These are phyloP conservation scores for Hygrocybe punicea DNA, from an alignment of 768 basidiomycete species.

Conservation along the genomic window DNA sequence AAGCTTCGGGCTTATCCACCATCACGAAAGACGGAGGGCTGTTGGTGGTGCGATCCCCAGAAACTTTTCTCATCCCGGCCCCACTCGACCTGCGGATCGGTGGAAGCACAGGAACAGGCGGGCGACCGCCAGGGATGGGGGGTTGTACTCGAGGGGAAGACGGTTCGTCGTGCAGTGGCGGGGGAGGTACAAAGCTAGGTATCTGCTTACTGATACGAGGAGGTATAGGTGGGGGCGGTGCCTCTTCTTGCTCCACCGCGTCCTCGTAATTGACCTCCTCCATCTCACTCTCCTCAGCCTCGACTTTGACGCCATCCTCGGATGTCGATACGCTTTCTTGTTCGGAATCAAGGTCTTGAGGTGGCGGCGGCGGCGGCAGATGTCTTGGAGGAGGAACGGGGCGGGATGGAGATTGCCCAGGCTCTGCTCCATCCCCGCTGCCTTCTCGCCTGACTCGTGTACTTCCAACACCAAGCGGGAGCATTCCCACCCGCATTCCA, in stretches of 20 bases:
- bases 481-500: constrained; percentile 57
- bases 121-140: constrained; percentile 41
- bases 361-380: constrained; percentile 26
- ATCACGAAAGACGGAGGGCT: constrained; percentile 58
- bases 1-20: constrained; percentile 50
- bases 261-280: constrained; percentile 65
- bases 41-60: constrained; percentile 27
- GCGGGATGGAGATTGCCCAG: constrained; percentile 15
- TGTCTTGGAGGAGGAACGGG: constrained; percentile 25
- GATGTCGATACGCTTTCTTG: constrained; percentile 43
- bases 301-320: constrained; percentile 62
- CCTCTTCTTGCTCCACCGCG: constrained; percentile 46
- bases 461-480: constrained; percentile 40
- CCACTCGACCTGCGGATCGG: constrained; percentile 41
- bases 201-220: constrained; percentile 33
- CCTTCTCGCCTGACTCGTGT: constrained; percentile 19
- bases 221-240: constrained; percentile 55
- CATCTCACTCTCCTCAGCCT: constrained; percentile 69
- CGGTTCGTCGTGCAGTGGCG: neutral
- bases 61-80: constrained; percentile 36
- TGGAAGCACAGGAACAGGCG: constrained; percentile 37
- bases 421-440: constrained; percentile 2
- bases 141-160: constrained; percentile 31
- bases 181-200: neutral
- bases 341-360: constrained; percentile 44